Evolutionary conservation across 176 grass and related monocot species (phyloP).

Genomic region (Triticum monococcum): DNA sequence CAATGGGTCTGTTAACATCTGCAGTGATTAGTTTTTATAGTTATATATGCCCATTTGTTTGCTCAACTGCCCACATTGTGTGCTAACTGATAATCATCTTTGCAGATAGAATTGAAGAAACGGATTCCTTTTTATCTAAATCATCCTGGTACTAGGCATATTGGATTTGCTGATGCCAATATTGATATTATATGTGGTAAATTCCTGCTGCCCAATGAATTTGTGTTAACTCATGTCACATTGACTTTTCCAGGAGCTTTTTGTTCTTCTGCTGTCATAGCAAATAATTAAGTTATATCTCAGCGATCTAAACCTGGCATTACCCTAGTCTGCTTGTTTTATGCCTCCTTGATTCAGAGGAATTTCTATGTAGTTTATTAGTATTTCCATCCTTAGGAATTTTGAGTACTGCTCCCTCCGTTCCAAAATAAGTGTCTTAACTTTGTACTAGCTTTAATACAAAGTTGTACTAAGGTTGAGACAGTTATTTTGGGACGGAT

Average conservation of each 20-base stretch:
- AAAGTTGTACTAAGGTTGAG: too few species aligned
- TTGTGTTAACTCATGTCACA: background rate
- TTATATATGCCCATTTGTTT: constrained; percentile 5
- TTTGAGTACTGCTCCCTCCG: background rate
- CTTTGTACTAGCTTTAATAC: too few species aligned
- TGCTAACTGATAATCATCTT: constrained; percentile 4
- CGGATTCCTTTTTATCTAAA: background rate
- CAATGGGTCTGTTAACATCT: constrained; percentile 27
- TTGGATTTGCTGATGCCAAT: constrained; percentile 8
- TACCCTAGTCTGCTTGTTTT: background rate
- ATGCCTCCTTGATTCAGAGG: background rate
- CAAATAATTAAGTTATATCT: background rate
- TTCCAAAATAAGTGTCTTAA: too few species aligned
- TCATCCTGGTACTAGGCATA: background rate
- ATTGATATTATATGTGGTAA: constrained; percentile 1
- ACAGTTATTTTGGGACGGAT: too few species aligned
- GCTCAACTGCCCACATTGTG: background rate
- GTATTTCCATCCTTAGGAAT: background rate
- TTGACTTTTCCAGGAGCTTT: background rate
- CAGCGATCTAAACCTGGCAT: background rate
- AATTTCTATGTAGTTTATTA: background rate
- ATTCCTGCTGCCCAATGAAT: background rate
- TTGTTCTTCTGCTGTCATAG: background rate
- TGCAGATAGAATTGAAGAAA: background rate
- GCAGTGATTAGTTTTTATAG: background rate